Base-by-base conservation (phyloP, 768 basidiomycete species). In the Rhodotorula taiwanensis region DNA sequence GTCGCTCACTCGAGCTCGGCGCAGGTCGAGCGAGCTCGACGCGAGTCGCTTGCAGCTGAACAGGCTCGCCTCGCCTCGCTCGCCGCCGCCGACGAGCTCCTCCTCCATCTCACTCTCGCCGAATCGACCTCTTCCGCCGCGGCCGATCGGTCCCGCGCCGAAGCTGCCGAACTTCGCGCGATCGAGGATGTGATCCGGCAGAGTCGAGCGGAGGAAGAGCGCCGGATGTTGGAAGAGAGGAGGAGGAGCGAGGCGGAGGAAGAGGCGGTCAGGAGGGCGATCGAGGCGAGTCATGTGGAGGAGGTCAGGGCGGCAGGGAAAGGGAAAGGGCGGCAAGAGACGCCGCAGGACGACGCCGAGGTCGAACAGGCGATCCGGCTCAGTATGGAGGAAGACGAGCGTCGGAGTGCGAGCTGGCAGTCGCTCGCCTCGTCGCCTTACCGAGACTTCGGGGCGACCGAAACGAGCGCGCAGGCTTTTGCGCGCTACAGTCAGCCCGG, bases 331-430 rank as follows among this genome's bases (percentile, higher is more conserved):
- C 25, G 8, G 20, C 23, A 9, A 5, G 36, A 23, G 27, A 16
- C 16, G 18, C 34, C 36, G 13, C 18, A n/a, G 1, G 48, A 16
- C 1, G 42, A 16, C 8, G 58, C 11, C 1, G 58, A 52, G 47
- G 57, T 64, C 25, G 62, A 64, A 57, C 20, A 41, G 11, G 62
- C 57, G 15, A 58, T 47, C 39, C 44, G 33, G 39, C 52, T 58
- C 25, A 59, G 58, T 21, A 13, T 64, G 25, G 28, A 52, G 27
- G 50, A 60, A 16, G 34, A 55, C 39, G 54, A 41, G 15, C 18
- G 23, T 13, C 41, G 39, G 18, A 18, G 34, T 5, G n/a, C 15
- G 20, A 7, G 43, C 9, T 20, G 43, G 15, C n/a, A n/a, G n/a
- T n/a, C n/a, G n/a, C n/a, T n/a, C n/a, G n/a, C n/a, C n/a, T n/a